Percentiles rank a stretch among this genome's conserved stretches.
These are phyloP conservation scores for Solanum pennellii DNA, from an alignment of 257 asterid genomes.

Conservation along the genomic window DNA sequence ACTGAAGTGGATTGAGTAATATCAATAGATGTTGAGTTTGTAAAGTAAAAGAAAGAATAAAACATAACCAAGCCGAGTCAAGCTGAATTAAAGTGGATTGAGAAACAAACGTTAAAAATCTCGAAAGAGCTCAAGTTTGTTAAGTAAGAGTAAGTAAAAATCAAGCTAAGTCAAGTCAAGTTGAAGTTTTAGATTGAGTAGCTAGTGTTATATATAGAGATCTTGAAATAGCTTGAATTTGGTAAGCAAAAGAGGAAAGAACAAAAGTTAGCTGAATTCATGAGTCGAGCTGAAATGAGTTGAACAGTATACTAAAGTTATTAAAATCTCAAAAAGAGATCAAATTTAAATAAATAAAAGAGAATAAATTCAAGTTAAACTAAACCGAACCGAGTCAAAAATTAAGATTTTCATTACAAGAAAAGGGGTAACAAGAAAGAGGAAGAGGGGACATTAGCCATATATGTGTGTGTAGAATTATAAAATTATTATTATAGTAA, in stretches of 20 bases:
- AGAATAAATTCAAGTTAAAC: background rate
- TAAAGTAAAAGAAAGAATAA: background rate
- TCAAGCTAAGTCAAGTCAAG: background rate
- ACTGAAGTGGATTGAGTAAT: background rate
- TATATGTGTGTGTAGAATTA: background rate
- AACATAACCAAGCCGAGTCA: background rate
- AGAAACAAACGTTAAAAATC: background rate
- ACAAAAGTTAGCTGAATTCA: background rate
- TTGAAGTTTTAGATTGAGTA: background rate
- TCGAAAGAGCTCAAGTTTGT: background rate
- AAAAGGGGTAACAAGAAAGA: background rate
- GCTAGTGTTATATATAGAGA: background rate
- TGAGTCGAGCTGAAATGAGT: too few species aligned
- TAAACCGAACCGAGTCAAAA: background rate
- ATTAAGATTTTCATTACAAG: background rate
- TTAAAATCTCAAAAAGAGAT: background rate
- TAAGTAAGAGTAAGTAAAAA: background rate
- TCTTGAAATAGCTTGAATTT: background rate
- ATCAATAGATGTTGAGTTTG: background rate
- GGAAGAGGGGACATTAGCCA: background rate
- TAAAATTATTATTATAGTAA: background rate
- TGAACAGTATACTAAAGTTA: fast-evolving
- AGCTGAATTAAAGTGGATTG: background rate
- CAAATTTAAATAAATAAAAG: background rate
- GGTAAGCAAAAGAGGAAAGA: background rate